These are phyloP conservation scores for Rhodotorula sphaerocarpa DNA, from an alignment of 768 basidiomycete species.

Conservation along the genomic window DNA sequence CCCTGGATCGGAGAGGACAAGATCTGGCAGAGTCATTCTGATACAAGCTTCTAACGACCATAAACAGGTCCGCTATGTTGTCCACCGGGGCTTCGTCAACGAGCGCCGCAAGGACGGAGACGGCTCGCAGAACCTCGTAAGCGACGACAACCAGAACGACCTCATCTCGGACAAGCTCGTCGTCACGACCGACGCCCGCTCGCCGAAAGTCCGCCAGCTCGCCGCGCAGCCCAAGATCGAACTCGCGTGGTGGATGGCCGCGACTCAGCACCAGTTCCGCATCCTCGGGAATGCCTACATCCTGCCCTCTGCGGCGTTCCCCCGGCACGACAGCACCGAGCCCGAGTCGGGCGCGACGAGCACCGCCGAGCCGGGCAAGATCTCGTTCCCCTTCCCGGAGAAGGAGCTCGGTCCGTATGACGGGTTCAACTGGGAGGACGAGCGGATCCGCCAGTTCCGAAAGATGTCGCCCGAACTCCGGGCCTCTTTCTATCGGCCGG, in stretches of 20 bases:
- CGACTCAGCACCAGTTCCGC: slow-evolving; percentile 64
- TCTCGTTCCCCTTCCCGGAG: slow-evolving; percentile 40
- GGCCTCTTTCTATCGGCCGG: slow-evolving; percentile 63
- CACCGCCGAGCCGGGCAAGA: background rate
- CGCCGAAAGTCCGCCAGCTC: slow-evolving; percentile 35
- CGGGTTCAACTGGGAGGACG: slow-evolving; percentile 54
- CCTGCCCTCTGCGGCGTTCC: slow-evolving; percentile 49
- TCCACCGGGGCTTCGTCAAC: slow-evolving; percentile 33
- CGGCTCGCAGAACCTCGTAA: slow-evolving; percentile 11
- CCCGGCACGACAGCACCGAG: slow-evolving; percentile 42
- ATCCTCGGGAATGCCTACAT: slow-evolving; percentile 55
- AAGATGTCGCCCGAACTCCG: slow-evolving; percentile 57
- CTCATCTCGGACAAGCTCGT: slow-evolving; percentile 25
- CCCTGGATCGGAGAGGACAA: no score
- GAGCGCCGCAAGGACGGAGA: slow-evolving; percentile 26
- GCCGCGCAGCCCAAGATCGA: slow-evolving; percentile 48
- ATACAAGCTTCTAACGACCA: no score
- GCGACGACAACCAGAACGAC: slow-evolving; percentile 11
- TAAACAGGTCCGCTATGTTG: slow-evolving; percentile 27
- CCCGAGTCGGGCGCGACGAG: background rate
- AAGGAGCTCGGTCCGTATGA: slow-evolving; percentile 37
- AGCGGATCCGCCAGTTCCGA: slow-evolving; percentile 55
- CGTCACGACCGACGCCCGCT: slow-evolving; percentile 29
- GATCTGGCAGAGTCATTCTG: no score
- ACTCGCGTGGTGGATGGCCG: slow-evolving; percentile 65